A percentile compares a stretch with the other conserved stretches of the same genome.
Conservation (phyloP, 2,329 filamentous ascomycete species). For the Amauroascus niger region DNA sequence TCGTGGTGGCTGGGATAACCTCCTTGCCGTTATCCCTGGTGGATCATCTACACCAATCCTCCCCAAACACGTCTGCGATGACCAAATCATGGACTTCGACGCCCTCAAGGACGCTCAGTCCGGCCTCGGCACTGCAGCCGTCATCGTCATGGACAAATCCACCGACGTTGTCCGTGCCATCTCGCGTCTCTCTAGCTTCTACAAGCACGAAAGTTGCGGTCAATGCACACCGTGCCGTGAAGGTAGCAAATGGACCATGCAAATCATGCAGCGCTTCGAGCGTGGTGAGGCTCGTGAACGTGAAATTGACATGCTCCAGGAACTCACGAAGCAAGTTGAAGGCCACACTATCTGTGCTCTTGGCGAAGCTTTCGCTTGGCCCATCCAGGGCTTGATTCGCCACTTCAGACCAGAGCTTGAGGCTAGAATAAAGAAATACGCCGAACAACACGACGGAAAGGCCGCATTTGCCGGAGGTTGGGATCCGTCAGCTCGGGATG, state of each 20-base stretch:
- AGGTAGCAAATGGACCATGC: constrained; percentile 96
- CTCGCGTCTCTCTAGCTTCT: constrained; percentile 86
- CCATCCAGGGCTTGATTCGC: constrained; percentile 92
- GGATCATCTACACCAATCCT: constrained; percentile 94
- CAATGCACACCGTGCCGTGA: constrained; percentile 99
- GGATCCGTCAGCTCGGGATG: constrained; percentile 61
- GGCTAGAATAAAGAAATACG: constrained; percentile 74
- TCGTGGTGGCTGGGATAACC: constrained; percentile 93
- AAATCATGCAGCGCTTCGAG: constrained; percentile 97
- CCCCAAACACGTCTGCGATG: constrained; percentile 79
- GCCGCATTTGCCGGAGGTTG: constrained; percentile 76
- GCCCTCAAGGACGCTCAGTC: constrained; percentile 96
- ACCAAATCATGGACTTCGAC: constrained; percentile 98
- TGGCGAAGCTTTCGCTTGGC: constrained; percentile 97
- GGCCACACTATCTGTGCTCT: constrained; percentile 97
- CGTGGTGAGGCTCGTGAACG: constrained; percentile 76
- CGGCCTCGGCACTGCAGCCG: constrained; percentile 90
- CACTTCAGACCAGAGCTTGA: constrained; percentile 97
- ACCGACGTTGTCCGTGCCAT: constrained; percentile 94
- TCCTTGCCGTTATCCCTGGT: constrained; percentile 88
- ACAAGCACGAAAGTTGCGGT: constrained; percentile 95
- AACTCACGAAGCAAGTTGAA: constrained; percentile 98
- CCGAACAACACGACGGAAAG: constrained; percentile 57
- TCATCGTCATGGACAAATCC: constrained; percentile 98
- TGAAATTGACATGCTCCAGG: constrained; percentile 99